These are phyloP conservation scores for Pseudocercospora pini-densiflorae DNA, from an alignment of 2,329 filamentous ascomycete genomes.

Conservation along the genomic window DNA sequence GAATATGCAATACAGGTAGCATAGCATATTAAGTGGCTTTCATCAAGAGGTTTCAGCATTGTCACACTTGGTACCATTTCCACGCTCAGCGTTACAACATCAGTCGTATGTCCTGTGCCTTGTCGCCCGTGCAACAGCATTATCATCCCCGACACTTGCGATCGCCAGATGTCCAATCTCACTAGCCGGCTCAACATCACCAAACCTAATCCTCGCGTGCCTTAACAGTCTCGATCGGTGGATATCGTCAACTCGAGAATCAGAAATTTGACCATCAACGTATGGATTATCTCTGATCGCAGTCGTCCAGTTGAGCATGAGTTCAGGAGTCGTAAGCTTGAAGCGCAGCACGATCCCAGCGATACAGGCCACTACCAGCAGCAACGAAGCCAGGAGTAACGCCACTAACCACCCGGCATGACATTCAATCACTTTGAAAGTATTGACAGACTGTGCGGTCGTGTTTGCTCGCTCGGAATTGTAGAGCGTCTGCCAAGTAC, in stretches of 20 bases:
- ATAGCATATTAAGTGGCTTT: neutral
- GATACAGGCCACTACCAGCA: conserved; percentile 3
- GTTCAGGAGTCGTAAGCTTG: conserved; percentile 4
- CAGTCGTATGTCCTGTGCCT: neutral
- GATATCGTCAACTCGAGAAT: neutral
- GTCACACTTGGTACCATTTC: no score
- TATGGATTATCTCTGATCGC: conserved; percentile 8
- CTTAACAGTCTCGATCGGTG: conserved; percentile 1
- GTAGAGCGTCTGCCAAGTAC: neutral
- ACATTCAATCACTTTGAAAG: conserved; percentile 8
- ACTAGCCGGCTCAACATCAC: conserved; percentile 9
- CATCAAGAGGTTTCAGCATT: no score
- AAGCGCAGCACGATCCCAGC: neutral
- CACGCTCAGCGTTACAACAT: no score
- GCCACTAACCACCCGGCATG: conserved; percentile 3
- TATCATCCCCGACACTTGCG: neutral
- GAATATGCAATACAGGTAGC: neutral
- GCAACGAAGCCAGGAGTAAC: neutral
- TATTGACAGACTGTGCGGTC: neutral
- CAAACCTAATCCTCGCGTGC: neutral
- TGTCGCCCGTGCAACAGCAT: neutral
- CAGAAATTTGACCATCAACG: neutral
- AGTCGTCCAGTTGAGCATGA: conserved; percentile 12
- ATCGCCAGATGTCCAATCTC: neutral
- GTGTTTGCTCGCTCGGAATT: neutral